A percentile compares a stretch with the other conserved stretches of the same genome.
Conservation (phyloP, 768 basidiomycete species). For the Suillus sp. region DNA sequence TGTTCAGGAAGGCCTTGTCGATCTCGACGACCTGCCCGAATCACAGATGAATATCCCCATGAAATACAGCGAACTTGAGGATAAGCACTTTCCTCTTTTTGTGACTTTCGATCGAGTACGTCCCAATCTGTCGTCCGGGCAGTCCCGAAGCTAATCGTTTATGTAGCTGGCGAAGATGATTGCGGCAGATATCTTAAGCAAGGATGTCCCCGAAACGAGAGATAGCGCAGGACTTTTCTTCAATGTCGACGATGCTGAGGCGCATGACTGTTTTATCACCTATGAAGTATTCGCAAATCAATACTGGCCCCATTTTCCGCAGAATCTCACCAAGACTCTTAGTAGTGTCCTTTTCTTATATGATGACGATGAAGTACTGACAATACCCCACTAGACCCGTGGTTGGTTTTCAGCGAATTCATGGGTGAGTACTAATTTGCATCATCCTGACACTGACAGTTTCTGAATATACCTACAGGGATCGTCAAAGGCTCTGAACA, state of each 20-base stretch:
- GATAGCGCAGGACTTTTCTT: conserved; percentile 19
- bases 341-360: conserved; percentile 37
- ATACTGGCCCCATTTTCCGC: conserved; percentile 66
- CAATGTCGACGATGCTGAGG: conserved; percentile 19
- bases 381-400: conserved; percentile 46
- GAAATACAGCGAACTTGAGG: conserved; percentile 55
- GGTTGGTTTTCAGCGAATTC: conserved; percentile 64
- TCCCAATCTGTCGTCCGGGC: neutral
- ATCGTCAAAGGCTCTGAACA: conserved; percentile 71
- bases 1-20: conserved; percentile 32
- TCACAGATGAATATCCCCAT: conserved; percentile 37
- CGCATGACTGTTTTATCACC: conserved; percentile 37
- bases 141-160: neutral
- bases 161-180: conserved; percentile 29
- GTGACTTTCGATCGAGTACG: conserved; percentile 63
- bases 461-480: conserved; percentile 33
- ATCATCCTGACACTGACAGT: neutral
- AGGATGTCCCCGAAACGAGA: conserved; percentile 11
- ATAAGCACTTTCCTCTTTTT: conserved; percentile 70
- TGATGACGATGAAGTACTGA: neutral
- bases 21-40: conserved; percentile 40
- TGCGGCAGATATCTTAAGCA: conserved; percentile 24
- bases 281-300: conserved; percentile 48
- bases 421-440: conserved; percentile 47
- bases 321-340: conserved; percentile 50